Conservation (phyloP, 2,329 filamentous ascomycete genomes). For the Periconia sp. region DNA sequence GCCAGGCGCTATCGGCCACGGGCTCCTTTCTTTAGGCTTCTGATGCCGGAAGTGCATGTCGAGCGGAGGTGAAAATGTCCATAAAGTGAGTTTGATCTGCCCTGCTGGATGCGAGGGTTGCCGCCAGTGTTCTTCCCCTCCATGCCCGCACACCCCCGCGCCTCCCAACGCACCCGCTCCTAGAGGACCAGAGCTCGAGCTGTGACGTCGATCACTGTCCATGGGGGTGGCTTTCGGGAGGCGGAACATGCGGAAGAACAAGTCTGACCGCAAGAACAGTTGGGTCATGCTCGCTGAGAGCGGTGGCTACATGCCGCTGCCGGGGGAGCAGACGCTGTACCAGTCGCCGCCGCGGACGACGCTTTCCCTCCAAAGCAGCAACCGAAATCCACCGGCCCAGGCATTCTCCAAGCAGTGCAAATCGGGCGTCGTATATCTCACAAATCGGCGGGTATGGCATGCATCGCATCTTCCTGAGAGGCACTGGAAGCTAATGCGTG, state of each 20-base stretch:
- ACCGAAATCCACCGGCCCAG: conserved; percentile 67
- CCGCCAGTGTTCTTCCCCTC: conserved; percentile 13
- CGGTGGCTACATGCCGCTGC: conserved; percentile 79
- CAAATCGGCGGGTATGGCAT: conserved; percentile 76
- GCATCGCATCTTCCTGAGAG: conserved; percentile 3
- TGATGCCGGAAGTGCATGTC: not conserved
- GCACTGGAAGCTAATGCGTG: conserved; percentile 5
- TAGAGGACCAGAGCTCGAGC: conserved; percentile 1
- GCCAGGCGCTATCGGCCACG: conserved; percentile 6
- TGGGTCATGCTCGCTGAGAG: conserved; percentile 91
- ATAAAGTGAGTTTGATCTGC: conserved; percentile 47
- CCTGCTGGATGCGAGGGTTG: conserved; percentile 11
- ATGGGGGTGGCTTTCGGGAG: conserved; percentile 5
- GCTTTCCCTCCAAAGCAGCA: conserved; percentile 74
- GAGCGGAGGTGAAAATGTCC: conserved; percentile 35
- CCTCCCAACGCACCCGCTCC: conserved; percentile 3
- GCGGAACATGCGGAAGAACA: conserved; percentile 31
- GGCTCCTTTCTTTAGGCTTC: not conserved
- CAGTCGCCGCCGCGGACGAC: conserved; percentile 80
- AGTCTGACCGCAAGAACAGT: conserved; percentile 54
- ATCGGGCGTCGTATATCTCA: conserved; percentile 78
- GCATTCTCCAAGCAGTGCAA: conserved; percentile 75
- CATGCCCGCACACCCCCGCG: conserved; percentile 17
- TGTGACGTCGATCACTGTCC: conserved; percentile 1
- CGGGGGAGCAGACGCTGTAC: conserved; percentile 81